A percentile compares a stretch with the other conserved stretches of the same genome.
These are phyloP conservation scores for Coccomyxa subellipsoidea DNA, from an alignment of 163 green algal genomes.

Conservation along the genomic window DNA sequence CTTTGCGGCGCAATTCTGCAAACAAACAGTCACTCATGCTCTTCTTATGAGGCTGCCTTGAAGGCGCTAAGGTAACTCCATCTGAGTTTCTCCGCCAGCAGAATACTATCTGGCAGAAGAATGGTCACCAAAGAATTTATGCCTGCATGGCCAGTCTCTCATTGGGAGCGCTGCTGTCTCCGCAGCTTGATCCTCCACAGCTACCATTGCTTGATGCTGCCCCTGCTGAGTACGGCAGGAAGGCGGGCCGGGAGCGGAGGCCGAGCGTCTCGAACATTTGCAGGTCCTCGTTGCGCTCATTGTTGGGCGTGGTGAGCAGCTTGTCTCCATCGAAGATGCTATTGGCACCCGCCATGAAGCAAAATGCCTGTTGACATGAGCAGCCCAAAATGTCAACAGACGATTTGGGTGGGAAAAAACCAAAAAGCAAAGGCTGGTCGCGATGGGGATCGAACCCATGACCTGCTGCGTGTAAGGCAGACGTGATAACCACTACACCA, in stretches of 20 bases:
- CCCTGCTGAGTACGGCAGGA: slow-evolving; percentile 75
- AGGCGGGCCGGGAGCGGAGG: slow-evolving; percentile 74
- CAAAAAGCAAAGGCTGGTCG: not conserved
- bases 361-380: slow-evolving; percentile 69
- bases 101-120: no score
- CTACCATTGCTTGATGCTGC: slow-evolving; percentile 26
- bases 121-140: no score
- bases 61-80: no score
- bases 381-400: not conserved
- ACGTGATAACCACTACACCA: slow-evolving; percentile 58
- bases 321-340: slow-evolving; percentile 99
- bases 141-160: no score
- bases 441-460: slow-evolving; percentile 36
- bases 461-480: slow-evolving; percentile 53
- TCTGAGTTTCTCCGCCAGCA: no score
- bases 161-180: no score
- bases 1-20: no score
- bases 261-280: slow-evolving; percentile 85
- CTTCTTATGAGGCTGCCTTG: no score
- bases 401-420: not conserved
- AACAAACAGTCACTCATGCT: no score
- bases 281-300: slow-evolving; percentile 80
- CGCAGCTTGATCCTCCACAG: not conserved
- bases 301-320: slow-evolving; percentile 98
- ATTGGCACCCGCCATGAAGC: slow-evolving; percentile 97